Evolutionary conservation across 2,329 filamentous ascomycete species (phyloP), one percentile per base, ranked within the genome.

Genomic region (Emergomyces africanus): DNA sequence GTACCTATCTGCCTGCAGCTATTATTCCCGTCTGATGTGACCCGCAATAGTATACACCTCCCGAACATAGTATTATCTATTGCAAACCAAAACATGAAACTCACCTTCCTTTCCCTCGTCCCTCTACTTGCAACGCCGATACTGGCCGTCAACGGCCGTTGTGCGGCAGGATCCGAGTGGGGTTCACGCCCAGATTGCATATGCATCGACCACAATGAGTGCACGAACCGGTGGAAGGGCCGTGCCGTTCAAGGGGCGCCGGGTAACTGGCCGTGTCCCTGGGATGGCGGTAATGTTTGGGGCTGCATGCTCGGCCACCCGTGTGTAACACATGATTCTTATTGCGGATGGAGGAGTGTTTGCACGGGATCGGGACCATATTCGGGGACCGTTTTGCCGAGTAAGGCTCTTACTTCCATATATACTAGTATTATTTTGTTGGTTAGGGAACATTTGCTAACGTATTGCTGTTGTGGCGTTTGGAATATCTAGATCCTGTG

Each of bases 331-430:
- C 35, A 23, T 20, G 53, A 55, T 55, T 55, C 53, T n/a, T 55
- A 55, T 42, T 55, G 53, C 39, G 53, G 53, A 14, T 55, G 53
- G 53, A 55, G 33, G 53, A 42, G 37, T 25, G 53, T 55, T 25
- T 55, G 53, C 33, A 42, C 23, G 20, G 53, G 53, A 28, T n/a
- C 18, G 1, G 53, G 53, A 10, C 35, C 8, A 14, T 55, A 55
- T 55, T 23, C 53, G 37, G 53, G 53, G 53, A 44, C 10, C 1
- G 37, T 55, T 20, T 44, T 55, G 53, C 53, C 37, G 9, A 23
- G 53, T 55, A 42, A n/a, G 53, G 25, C 6, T 28, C 25, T 41
- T 14, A 1, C 20, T 5, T 54, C 35, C 5, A 5, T 9, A 9
- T 1, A 15, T 14, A 20, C 41, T 37, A 1, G 23, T n/a, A n/a